Base-by-base conservation (phyloP, 495 filamentous ascomycete species). In the Parachaetomium inaequale region DNA sequence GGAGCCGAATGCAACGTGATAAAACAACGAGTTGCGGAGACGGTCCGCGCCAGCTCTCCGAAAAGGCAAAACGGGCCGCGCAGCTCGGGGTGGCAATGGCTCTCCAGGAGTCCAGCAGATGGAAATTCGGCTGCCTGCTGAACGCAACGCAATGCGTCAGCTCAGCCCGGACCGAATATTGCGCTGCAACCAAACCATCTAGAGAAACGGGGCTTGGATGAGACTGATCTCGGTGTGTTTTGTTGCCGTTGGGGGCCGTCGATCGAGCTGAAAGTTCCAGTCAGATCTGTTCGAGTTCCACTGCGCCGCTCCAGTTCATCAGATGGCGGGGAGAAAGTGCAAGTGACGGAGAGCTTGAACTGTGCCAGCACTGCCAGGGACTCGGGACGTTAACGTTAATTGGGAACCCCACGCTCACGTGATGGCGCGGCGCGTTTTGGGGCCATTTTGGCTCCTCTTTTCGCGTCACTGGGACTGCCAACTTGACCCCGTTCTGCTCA, bases 1-100 rank as follows among this genome's bases (percentile, higher is more conserved):
- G 49, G 49, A 45, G 58, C 58, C 49, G 47, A 45, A 40, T 60
- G 47, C 38, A 21, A 60, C 58, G 19, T 53, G 58, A 43, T 31
- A 31, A 53, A 52, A 51, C 34, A 10, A 21, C 19, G 43, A 43
- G 3, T 26, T 34, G 55, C 28, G 43, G 40, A 34, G 28, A 23
- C 25, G 42, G 25, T 49, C 42, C 28, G 43, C 43, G 1, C n/a
- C 25, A 57, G 12, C 21, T 42, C 40, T 23, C 34, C 11, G 34
- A 23, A 42, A 55, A 14, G 53, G 53, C 53, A 55, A n/a, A 40
- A n/a, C 23, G 11, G 36, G 31, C 29, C 32, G 34, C 28, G 26
- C 14, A n/a, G 23, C 45, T 40, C 36, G 17, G 36, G 36, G 36
- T 40, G 36, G 36, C 36, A 40, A 40, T 40, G 36, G 36, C 36